Conservation (phyloP, 2,329 filamentous ascomycete genomes). For the Neofusicoccum kwambonambiense region DNA sequence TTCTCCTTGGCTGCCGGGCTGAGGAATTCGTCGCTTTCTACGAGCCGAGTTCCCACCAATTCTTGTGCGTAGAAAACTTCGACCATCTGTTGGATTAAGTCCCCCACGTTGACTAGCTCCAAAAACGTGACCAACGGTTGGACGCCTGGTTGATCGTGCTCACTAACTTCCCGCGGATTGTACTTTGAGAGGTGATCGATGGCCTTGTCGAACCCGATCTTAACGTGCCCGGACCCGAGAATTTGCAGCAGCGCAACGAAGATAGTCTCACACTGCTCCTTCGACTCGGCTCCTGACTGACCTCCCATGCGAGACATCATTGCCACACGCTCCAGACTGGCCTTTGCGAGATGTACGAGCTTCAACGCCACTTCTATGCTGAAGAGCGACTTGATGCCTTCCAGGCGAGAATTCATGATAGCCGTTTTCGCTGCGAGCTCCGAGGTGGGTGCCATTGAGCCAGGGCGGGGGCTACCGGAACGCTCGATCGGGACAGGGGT, state of each 20-base stretch:
- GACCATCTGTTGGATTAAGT: constrained; percentile 97
- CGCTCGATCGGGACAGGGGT: constrained; percentile 42
- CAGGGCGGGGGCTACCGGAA: constrained; percentile 41
- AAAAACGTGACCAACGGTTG: constrained; percentile 93
- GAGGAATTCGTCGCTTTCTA: constrained; percentile 91
- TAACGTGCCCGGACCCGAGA: constrained; percentile 82
- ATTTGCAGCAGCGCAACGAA: constrained; percentile 83
- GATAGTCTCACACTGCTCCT: constrained; percentile 84
- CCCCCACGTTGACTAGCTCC: constrained; percentile 95
- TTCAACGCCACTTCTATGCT: constrained; percentile 93
- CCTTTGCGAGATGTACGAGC: constrained; percentile 84
- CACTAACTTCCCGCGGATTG: constrained; percentile 78
- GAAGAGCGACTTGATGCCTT: constrained; percentile 92
- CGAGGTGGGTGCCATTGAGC: constrained; percentile 69
- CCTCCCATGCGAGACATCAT: constrained; percentile 79
- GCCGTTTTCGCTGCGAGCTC: constrained; percentile 97
- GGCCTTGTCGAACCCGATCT: constrained; percentile 89
- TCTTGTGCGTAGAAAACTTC: constrained; percentile 99
- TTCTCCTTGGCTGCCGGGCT: constrained; percentile 90
- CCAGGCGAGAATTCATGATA: constrained; percentile 89
- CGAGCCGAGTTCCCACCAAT: constrained; percentile 75
- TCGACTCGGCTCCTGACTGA: constrained; percentile 76
- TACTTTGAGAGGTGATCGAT: constrained; percentile 88
- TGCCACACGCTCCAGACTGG: constrained; percentile 79
- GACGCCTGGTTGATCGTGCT: constrained; percentile 67